Base-by-base conservation (phyloP, 345 rosid species). In the Viola odorata region DNA sequence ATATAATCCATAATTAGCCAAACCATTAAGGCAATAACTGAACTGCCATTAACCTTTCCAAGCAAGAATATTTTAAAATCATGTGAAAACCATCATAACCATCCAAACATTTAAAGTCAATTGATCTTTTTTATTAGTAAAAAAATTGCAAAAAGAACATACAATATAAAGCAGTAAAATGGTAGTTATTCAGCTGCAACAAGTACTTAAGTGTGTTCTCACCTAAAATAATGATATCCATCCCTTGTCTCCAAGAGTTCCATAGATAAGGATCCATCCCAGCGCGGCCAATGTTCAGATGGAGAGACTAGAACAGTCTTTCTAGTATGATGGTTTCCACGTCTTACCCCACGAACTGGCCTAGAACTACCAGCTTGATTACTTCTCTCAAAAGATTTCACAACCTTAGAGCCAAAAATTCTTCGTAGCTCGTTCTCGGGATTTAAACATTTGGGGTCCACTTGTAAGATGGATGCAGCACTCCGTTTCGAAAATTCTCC, bases 251-350 rank as follows among this genome's bases (percentile, higher is more conserved):
- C 95, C 45, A 88, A 77, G 77, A 86, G 73, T 50, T 88, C 98
- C 96, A 91, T 88, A 12, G 95, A 84, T 60, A 91, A 69, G 65
- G 95, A 86, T 41, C 90, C 87, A 65, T 91, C 98, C 96, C 95
- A 91, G 3, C 88, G 90, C 62, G 88, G 72, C 98, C 98, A 91
- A 57, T 83, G 86, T 55, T 91, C 98, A 38, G 81, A 79, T 45
- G 91, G 87, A 58, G 95, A 75, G 47, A 88, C 79, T 53, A 91
- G 61, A 65, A 83, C 63, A 37, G 91, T 84, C 77, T 83, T 91
- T 37, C 88, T 83, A 13, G 78, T 70, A 60, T 82, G 86, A 78
- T 79, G 89, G 60, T 54, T 63, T 60, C 85, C 95, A 49, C 88
- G 88, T 78, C 96, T 84, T 62, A 81, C 88, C 5, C 89, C 91